Percentiles rank a stretch among this genome's conserved stretches.
Evolutionary conservation across 1,139 yeast genomes (phyloP).

Genomic region (Magnusiomyces suaveolens): DNA sequence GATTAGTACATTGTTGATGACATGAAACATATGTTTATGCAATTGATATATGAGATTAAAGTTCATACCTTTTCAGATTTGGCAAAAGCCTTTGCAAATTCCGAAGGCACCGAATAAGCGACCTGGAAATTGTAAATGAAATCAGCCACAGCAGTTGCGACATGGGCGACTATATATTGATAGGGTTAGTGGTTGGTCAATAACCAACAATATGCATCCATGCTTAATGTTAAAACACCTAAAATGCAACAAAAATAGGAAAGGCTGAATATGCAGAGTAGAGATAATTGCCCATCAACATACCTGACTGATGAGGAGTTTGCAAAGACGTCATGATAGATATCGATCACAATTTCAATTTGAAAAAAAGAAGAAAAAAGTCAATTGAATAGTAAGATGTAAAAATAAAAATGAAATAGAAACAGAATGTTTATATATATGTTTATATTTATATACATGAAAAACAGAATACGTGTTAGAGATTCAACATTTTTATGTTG

Average conservation of each 20-base stretch:
- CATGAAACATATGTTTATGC: too few relatives aligned
- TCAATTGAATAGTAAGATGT: not conserved
- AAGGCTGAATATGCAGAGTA: too few relatives aligned
- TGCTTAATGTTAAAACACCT: too few relatives aligned
- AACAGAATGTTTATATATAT: not conserved
- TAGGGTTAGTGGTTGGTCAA: too few relatives aligned
- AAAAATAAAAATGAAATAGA: not conserved
- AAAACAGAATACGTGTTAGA: not conserved
- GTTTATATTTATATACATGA: slow-evolving; percentile 1
- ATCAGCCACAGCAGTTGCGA: slow-evolving; percentile 30
- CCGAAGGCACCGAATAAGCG: slow-evolving; percentile 39
- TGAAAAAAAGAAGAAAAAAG: slow-evolving; percentile 3
- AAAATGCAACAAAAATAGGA: too few relatives aligned
- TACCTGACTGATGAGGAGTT: slow-evolving; percentile 11
- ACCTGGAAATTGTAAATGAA: slow-evolving; percentile 39
- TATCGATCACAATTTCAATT: not conserved
- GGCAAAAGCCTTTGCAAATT: slow-evolving; percentile 27
- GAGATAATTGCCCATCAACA: too few relatives aligned
- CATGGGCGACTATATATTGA: slow-evolving; percentile 20
- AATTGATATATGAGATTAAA: too few relatives aligned
- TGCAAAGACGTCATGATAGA: slow-evolving; percentile 3
- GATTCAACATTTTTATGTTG: not conserved
- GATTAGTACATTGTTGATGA: not conserved
- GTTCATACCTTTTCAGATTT: slow-evolving; percentile 16
- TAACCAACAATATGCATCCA: too few relatives aligned